Evolutionary conservation across 768 basidiomycete species (phyloP), one percentile per base, ranked within the genome.

Genomic region (Kockovaella imperatae): DNA sequence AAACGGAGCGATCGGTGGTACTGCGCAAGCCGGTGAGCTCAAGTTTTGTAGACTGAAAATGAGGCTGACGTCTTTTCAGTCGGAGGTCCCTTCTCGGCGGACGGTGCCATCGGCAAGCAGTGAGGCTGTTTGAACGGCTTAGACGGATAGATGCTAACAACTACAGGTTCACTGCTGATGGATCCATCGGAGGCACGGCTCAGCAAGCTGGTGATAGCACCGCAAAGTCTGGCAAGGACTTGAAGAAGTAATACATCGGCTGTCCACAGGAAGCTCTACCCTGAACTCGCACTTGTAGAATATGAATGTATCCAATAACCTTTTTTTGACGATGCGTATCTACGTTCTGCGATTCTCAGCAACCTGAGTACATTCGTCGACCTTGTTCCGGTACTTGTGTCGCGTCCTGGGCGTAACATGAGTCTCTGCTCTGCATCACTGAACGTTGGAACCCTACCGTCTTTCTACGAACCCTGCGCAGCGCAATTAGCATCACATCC

Each of bases 71-170:
- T 10, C 10, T 11, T 17, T 29, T 17, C 21, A 53, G 60, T 64
- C 29, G 62, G 62, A 7, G 62, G 62, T 29, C 59, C 62, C 13
- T 64, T 64, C 50, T 40, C 42, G 11, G 49, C 44, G n/a, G 47
- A 64, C 7, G 62, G 62, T 15, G 56, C 55, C 31, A 46, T 64
- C 29, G 62, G 62, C 32, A 60, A 56, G 40, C 29, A 64, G 62
- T 63, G 38, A 51, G 60, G n/a, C n/a, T 58, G 14, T 15, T 36
- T 26, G 13, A 8, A 20, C n/a, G 17, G 7, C 6, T 44, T 11
- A 20, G 5, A 13, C 5, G 42, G 32, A 8, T 34, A 17, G 41
- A 21, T 45, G 44, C 32, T 25, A 30, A 34, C 17, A 13, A 34
- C 21, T 6, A 32, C 31, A 46, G 42, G 20, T 30, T 41, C 48